Base-by-base conservation (phyloP, 1,284 basidiomycete genomes). In the Apiotrichum brassicae region DNA sequence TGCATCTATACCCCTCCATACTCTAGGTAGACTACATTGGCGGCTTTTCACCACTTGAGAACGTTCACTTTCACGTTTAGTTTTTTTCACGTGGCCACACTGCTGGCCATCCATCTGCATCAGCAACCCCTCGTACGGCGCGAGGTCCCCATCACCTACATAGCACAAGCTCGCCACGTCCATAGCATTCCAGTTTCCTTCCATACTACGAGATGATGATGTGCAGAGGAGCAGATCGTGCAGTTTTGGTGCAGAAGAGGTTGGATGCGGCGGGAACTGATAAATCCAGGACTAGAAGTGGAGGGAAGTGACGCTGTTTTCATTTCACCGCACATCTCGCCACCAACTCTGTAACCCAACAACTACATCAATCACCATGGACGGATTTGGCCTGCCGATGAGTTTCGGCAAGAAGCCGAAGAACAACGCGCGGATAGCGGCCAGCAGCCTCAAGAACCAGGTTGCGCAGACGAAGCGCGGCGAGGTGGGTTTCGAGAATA, bases 381-480 rank as follows among this genome's bases (percentile, higher is more conserved):
- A 74, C 24, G 62, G 58, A n/a, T 64, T 64, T 25, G 69, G 63
- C 22, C 61, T 74, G 3, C 72, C 72, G 3, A 72, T 74, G 68
- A 68, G 67, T 59, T 75, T 75, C 52, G 73, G 73, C 56, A 75
- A 75, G 56, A 73, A 72, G 57, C 57, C 68, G 41, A 72, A 71
- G 49, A 53, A 52, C 18, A 42, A 18, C 4, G n/a, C 14, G n/a
- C 33, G 33, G 13, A 13, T 19, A 11, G 40, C 25, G 18, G 26
- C 26, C 8, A 51, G 45, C 9, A 23, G 53, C 8, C 48, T 67
- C 16, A 48, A 58, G 34, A 57, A 59, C 14, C 69, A 73, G 53
- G 42, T 75, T 18, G 70, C 68, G n/a, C 62, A 64, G 47, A 72
- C 72, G 6, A 71, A 70, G 57, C 62, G 73, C 42, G 56, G 54